Percentiles rank a stretch among this genome's conserved stretches.
Evolutionary conservation across 2,329 filamentous ascomycete genomes (phyloP).

Genomic region (Didymella exigua): DNA sequence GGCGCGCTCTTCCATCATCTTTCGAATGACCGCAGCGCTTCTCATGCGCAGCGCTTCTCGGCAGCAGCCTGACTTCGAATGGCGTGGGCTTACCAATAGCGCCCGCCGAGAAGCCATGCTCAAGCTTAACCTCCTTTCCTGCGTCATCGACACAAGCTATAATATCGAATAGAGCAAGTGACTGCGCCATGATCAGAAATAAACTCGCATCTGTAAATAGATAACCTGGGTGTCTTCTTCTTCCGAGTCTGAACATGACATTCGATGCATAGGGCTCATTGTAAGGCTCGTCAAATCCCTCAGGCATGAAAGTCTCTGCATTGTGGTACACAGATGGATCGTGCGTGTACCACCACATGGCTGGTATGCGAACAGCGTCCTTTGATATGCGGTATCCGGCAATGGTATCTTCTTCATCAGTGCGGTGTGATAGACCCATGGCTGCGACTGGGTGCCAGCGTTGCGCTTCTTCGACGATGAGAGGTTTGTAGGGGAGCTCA

Average conservation of each 20-base stretch:
- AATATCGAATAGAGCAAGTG: constrained; percentile 56
- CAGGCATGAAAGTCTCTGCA: constrained; percentile 51
- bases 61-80: constrained; percentile 40
- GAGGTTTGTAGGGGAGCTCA: constrained; percentile 46
- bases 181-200: constrained; percentile 51
- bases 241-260: constrained; percentile 49
- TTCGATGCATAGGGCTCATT: constrained; percentile 48
- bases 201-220: constrained; percentile 51
- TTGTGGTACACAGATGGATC: constrained; percentile 46
- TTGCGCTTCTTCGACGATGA: constrained; percentile 51
- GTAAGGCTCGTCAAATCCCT: constrained; percentile 47
- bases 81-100: constrained; percentile 46
- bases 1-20: constrained; percentile 6
- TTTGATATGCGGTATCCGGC: constrained; percentile 51
- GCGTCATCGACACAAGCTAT: constrained; percentile 45
- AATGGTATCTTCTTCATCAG: constrained; percentile 43
- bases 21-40: constrained; percentile 24
- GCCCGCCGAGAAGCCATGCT: constrained; percentile 44
- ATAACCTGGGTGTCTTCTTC: constrained; percentile 52
- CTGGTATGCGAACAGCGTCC: constrained; percentile 43
- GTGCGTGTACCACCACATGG: constrained; percentile 51
- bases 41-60: constrained; percentile 40
- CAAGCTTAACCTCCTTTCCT: constrained; percentile 45
- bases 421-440: constrained; percentile 42
- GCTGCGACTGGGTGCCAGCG: constrained; percentile 43